Base-by-base conservation (phyloP, 2,329 filamentous ascomycete genomes). In the Penicillium frequentans region DNA sequence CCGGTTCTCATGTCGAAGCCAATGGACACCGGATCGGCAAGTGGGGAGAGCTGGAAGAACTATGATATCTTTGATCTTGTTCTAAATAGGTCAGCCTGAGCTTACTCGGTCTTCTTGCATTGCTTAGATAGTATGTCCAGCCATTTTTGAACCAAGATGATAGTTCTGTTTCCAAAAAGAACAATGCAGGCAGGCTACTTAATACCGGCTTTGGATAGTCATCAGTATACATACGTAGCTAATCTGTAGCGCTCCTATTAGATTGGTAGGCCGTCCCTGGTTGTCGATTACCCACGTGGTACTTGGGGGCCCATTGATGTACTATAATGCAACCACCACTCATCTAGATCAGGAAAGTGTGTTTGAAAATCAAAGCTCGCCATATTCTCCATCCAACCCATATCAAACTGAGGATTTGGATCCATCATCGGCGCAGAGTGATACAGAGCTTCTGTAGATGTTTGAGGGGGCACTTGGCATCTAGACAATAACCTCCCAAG, bases 21-120 rank as follows among this genome's bases (percentile, higher is more conserved):
- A 10, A 64, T 69, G 16, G 47, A 62, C 1, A 37, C 35, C 21
- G 21, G 7, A 46, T 4, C n/a, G 13, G 3, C 54, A 56, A 24
- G 49, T 61, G 13, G 27, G 11, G 19, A 56, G 47, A 21, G 14
- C 14, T 21, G 74, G 75, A 70, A 68, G 50, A 77, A 77, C 50
- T 77, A 71, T 61, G 72, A 77, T 56, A 63, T 73, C 24, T 76
- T 77, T 63, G 73, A 77, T 57, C 57, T 77, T 44, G 66, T 66
- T 7, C 60, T 78, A 10, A 78, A 78, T 54, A 57, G 44, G 19
- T 29, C 42, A 8, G 47, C 26, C 23, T 55, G 24, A 42, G 39
- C 19, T 21, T 23, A 6, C 19, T 14, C 19, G 2, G 11, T 6
- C 14, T 42, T 23, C 19, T 1, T 13, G 10, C 19, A 3, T 14